A percentile compares a stretch with the other conserved stretches of the same genome.
Evolutionary conservation across 2,329 filamentous ascomycete species (phyloP).

Genomic region (Neonectria hederae): DNA sequence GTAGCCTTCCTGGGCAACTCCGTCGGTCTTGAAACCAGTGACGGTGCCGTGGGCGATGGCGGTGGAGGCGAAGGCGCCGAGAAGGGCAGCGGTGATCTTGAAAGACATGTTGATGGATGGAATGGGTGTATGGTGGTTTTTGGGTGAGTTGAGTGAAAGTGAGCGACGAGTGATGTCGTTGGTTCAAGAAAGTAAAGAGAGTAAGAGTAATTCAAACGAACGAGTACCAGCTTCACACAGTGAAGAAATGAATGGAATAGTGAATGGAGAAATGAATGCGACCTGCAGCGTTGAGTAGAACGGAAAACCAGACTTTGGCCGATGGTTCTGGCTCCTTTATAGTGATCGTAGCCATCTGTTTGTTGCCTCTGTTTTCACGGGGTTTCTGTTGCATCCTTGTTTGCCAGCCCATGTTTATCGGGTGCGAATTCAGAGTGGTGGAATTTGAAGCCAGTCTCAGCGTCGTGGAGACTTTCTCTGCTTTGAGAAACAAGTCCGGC

Average conservation of each 20-base stretch:
- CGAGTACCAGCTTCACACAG: constrained; percentile 44
- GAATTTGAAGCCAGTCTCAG: constrained; percentile 35
- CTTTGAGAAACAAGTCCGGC: constrained; percentile 30
- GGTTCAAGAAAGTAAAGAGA: background rate
- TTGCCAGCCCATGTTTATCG: constrained; percentile 9
- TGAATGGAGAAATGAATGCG: constrained; percentile 19
- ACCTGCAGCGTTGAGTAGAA: constrained; percentile 31
- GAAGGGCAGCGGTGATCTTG: constrained; percentile 30
- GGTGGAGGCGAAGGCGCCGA: constrained; percentile 35
- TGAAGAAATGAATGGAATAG: constrained; percentile 41
- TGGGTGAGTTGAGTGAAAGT: constrained; percentile 12
- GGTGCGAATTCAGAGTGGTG: constrained; percentile 35
- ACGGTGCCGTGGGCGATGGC: constrained; percentile 39
- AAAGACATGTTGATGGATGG: constrained; percentile 35
- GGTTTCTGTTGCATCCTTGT: constrained; percentile 4
- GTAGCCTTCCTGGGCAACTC: constrained; percentile 30
- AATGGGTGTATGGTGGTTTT: background rate
- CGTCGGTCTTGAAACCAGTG: constrained; percentile 38
- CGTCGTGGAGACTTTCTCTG: constrained; percentile 27
- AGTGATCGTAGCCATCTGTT: background rate
- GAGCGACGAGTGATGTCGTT: background rate
- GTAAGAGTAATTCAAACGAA: constrained; percentile 8
- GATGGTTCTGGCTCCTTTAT: constrained; percentile 23
- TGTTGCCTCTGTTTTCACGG: background rate
- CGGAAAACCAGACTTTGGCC: background rate